phyloP scores from a whole-genome alignment of 305 asterid species.

The Petunia hybrid region DNA sequence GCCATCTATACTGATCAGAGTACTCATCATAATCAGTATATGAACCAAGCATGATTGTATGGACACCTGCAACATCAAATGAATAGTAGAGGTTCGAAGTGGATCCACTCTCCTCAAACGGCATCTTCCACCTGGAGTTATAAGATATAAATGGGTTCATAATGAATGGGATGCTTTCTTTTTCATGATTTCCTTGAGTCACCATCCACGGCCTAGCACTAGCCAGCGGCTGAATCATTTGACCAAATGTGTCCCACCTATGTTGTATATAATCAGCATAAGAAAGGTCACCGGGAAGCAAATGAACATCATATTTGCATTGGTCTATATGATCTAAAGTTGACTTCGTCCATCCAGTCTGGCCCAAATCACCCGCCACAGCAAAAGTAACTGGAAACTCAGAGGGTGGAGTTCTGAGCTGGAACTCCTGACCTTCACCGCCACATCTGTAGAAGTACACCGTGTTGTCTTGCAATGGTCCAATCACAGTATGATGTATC shows the following conservation, averaged over 20 bases:
- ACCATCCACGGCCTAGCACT: slow-evolving; percentile 99
- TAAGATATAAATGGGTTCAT: slow-evolving; percentile 65
- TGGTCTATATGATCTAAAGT: slow-evolving; percentile 80
- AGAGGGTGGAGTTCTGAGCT: slow-evolving; percentile 85
- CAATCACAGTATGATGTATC: slow-evolving; percentile 86
- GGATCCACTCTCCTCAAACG: slow-evolving; percentile 80
- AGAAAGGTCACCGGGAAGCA: slow-evolving; percentile 93
- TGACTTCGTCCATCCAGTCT: slow-evolving; percentile 90
- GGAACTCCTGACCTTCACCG: slow-evolving; percentile 76
- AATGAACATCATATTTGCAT: slow-evolving; percentile 78
- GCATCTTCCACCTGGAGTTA: slow-evolving; percentile 97
- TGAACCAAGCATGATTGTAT: slow-evolving; percentile 84
- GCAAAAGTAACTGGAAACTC: slow-evolving; percentile 82
- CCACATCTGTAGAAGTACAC: slow-evolving; percentile 81
- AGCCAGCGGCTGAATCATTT: slow-evolving; percentile 90
- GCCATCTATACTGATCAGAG: slow-evolving; percentile 87
- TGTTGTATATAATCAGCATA: slow-evolving; percentile 86
- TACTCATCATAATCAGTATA: slow-evolving; percentile 62
- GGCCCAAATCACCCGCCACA: slow-evolving; percentile 95
- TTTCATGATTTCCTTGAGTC: slow-evolving; percentile 93
- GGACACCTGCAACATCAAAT: slow-evolving; percentile 90
- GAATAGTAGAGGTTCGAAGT: slow-evolving; percentile 83
- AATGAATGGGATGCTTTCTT: slow-evolving; percentile 66
- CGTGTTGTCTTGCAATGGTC: slow-evolving; percentile 72
- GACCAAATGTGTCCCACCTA: slow-evolving; percentile 92